Percentiles rank a stretch among this genome's conserved stretches.
Evolutionary conservation across 2,329 filamentous ascomycete species (phyloP).

Genomic region (Botryotinia globosa): DNA sequence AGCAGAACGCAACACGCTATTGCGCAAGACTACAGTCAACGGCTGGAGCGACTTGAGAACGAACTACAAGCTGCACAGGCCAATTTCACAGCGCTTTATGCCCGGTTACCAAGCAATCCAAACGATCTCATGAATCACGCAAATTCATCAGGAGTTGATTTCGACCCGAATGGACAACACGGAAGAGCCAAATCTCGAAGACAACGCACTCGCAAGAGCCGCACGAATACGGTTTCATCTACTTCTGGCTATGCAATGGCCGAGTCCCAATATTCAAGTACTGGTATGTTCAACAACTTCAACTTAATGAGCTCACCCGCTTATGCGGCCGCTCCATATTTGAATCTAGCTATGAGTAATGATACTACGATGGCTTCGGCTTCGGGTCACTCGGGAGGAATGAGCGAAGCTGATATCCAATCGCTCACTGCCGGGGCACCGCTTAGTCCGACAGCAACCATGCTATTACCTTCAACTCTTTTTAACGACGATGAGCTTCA

Average conservation of each 20-base stretch:
- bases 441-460: constrained; percentile 73
- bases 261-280: constrained; percentile 40
- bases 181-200: constrained; percentile 41
- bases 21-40: constrained; percentile 28
- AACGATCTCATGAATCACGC: constrained; percentile 36
- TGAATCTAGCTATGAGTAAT: constrained; percentile 36
- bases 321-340: constrained; percentile 52
- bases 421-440: constrained; percentile 63
- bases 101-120: constrained; percentile 32
- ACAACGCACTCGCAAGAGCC: constrained; percentile 41
- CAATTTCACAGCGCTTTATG: constrained; percentile 24
- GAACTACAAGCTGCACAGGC: constrained; percentile 28
- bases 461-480: constrained; percentile 67
- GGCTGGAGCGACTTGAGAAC: constrained; percentile 32
- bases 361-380: constrained; percentile 36
- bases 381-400: constrained; percentile 40
- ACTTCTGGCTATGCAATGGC: constrained; percentile 33
- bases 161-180: constrained; percentile 33
- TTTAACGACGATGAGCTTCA: constrained; percentile 58
- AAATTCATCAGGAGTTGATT: constrained; percentile 39
- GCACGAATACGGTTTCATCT: constrained; percentile 40
- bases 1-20: constrained; percentile 30
- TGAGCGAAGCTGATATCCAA: constrained; percentile 62
- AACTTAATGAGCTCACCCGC: constrained; percentile 43
- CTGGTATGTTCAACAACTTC: constrained; percentile 44